phyloP scores from a whole-genome alignment of 164 flowering plant species.

The Nymphaea thermarum region DNA sequence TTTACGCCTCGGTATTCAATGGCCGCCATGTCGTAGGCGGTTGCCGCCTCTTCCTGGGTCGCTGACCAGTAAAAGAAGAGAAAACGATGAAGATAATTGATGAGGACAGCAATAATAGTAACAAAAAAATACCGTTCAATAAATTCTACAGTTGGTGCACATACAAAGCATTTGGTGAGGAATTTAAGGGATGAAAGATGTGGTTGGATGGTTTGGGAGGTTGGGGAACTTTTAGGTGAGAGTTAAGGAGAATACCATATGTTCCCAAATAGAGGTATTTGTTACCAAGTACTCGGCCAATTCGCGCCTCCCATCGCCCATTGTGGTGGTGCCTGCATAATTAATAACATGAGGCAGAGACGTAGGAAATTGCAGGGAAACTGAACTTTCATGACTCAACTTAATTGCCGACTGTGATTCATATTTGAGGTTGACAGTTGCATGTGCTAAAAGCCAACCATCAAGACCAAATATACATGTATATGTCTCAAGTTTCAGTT shows the following conservation, averaged over 20 bases:
- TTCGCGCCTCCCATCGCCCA: constrained; percentile 98
- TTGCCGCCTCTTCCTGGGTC: constrained; percentile 53
- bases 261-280: constrained; percentile 95
- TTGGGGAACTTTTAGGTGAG: neutral
- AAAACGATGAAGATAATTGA: neutral
- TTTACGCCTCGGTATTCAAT: constrained; percentile 42
- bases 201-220: neutral
- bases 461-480: too few relatives aligned
- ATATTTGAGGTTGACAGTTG: neutral
- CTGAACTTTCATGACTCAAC: neutral
- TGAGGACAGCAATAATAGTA: neutral
- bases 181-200: constrained; percentile 2
- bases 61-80: constrained; percentile 24
- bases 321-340: constrained; percentile 79
- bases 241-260: constrained; percentile 38
- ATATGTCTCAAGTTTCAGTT: too few relatives aligned
- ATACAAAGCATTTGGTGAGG: constrained; percentile 2
- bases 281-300: constrained; percentile 91
- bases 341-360: neutral
- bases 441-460: neutral
- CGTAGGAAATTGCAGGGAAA: neutral
- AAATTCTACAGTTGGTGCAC: neutral
- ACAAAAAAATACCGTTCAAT: neutral
- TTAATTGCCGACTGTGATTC: neutral
- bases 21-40: constrained; percentile 54